Conservation (phyloP, 208 protist species). For the Histomonas meleagridis region DNA sequence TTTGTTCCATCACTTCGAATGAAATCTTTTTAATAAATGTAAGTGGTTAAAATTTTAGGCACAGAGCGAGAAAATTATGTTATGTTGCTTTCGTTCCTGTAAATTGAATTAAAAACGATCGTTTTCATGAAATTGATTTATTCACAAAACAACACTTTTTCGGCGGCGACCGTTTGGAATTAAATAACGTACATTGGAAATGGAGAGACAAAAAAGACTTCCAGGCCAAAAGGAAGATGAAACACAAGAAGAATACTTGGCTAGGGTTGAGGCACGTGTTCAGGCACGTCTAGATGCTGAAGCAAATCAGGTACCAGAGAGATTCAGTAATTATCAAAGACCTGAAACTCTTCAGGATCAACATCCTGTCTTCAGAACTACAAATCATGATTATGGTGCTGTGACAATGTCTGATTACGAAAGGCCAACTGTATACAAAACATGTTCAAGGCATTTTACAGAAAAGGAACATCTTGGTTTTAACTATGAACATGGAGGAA, state of each 20-base stretch:
- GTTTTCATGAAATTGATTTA: too few relatives aligned
- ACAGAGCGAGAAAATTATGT: too few relatives aligned
- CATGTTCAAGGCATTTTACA: background rate
- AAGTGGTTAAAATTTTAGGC: too few relatives aligned
- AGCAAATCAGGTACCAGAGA: background rate
- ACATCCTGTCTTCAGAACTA: background rate
- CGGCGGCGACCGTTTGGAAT: too few relatives aligned
- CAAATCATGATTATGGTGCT: background rate
- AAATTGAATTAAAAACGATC: too few relatives aligned
- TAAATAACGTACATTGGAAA: too few relatives aligned
- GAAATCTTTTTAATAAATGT: too few relatives aligned
- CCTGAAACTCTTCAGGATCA: background rate
- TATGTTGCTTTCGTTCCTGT: too few relatives aligned
- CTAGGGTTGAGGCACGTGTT: background rate
- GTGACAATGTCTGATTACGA: background rate
- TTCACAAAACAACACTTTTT: too few relatives aligned
- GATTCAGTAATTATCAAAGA: background rate
- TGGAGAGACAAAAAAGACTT: too few relatives aligned
- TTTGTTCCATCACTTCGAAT: too few relatives aligned
- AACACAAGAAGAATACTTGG: background rate
- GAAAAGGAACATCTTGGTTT: conserved; percentile 31
- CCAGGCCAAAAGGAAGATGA: conserved; percentile 17
- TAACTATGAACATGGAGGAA: too few relatives aligned
- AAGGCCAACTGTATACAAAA: background rate
- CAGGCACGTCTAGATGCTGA: background rate